These are phyloP conservation scores for Capsicum rhomboideum DNA, from an alignment of 257 asterid genomes.

Conservation along the genomic window DNA sequence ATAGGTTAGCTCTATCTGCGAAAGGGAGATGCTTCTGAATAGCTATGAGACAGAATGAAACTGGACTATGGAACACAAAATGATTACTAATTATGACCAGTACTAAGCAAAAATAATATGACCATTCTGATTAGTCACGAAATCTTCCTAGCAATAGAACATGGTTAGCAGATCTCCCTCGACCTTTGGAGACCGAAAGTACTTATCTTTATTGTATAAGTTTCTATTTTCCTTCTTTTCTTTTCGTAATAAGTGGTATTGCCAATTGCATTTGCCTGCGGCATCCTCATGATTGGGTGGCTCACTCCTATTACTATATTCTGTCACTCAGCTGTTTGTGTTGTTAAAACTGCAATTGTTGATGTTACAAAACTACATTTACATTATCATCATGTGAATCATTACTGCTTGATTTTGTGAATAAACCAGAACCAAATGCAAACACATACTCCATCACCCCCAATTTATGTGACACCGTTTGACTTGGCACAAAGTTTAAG, in stretches of 20 bases:
- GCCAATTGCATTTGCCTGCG: background rate
- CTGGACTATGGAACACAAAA: background rate
- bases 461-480: too few species aligned
- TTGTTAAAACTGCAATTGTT: background rate
- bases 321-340: background rate
- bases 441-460: background rate
- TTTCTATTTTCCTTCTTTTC: background rate
- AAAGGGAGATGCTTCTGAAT: background rate
- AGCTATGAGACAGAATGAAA: background rate
- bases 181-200: background rate
- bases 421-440: background rate
- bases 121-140: background rate
- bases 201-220: background rate
- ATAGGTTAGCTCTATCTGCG: background rate
- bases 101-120: background rate
- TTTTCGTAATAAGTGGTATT: background rate
- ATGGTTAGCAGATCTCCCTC: background rate
- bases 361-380: background rate
- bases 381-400: background rate
- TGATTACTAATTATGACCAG: background rate
- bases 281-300: background rate
- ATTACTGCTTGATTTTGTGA: background rate
- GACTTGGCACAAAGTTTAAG: too few species aligned
- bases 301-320: background rate
- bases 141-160: background rate